Conservation (phyloP, 495 filamentous ascomycete species). For the Thermothielavioides terrestris region DNA sequence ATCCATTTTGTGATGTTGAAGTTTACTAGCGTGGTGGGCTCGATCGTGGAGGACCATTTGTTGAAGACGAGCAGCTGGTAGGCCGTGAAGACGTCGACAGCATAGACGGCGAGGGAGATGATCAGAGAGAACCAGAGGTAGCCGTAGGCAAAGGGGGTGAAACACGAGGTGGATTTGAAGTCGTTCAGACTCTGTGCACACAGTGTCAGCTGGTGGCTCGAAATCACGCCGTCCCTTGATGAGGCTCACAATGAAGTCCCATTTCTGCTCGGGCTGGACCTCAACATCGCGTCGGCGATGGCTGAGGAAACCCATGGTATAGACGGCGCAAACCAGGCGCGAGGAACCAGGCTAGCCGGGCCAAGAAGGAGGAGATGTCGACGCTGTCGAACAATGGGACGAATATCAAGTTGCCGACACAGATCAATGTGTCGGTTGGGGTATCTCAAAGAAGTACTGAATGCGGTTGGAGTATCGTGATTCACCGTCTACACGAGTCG, state of each 20-base stretch:
- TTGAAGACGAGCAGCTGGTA: conserved; percentile 81
- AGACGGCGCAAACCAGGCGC: conserved; percentile 9
- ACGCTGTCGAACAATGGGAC: conserved; percentile 19
- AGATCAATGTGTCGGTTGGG: conserved; percentile 23
- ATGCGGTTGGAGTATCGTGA: conserved; percentile 23
- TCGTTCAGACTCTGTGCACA: conserved; percentile 69
- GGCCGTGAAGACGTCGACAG: conserved; percentile 84
- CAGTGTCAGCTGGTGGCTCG: conserved; percentile 5
- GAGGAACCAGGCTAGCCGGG: conserved; percentile 12
- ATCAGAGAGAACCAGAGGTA: conserved; percentile 73
- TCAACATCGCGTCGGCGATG: conserved; percentile 58
- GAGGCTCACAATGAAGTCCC: conserved; percentile 79
- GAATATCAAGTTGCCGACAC: conserved; percentile 25
- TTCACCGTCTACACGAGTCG: conserved; percentile 40
- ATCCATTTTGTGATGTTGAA: conserved; percentile 76
- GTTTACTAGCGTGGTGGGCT: conserved; percentile 39
- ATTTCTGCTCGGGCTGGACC: conserved; percentile 74
- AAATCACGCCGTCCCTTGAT: background rate
- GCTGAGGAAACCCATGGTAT: conserved; percentile 65
- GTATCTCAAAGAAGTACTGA: conserved; percentile 20
- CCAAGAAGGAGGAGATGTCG: conserved; percentile 22
- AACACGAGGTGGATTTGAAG: conserved; percentile 74
- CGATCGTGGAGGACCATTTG: conserved; percentile 50
- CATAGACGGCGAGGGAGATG: conserved; percentile 76
- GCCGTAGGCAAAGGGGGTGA: conserved; percentile 69